These are phyloP conservation scores for Inonotus obliquus DNA, from an alignment of 1,284 basidiomycete species.

Conservation along the genomic window DNA sequence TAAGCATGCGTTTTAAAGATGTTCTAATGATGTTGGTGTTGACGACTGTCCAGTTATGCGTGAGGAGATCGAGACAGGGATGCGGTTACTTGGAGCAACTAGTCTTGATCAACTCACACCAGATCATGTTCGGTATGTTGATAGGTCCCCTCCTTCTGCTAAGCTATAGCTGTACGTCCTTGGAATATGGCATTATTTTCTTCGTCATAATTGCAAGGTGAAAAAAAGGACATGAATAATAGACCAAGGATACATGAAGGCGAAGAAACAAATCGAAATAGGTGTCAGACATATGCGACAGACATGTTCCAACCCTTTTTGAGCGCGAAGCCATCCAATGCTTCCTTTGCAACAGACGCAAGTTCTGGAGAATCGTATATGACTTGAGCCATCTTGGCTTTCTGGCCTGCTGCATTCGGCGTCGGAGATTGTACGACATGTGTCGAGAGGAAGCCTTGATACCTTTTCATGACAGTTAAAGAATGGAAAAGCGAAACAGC, in stretches of 20 bases:
- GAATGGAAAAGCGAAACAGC: neutral
- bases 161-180: constrained; percentile 7
- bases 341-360: constrained; percentile 72
- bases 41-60: constrained; percentile 17
- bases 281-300: constrained; percentile 59
- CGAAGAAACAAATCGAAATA: constrained; percentile 1
- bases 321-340: constrained; percentile 72
- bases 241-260: constrained; percentile 8
- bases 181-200: neutral
- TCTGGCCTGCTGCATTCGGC: constrained; percentile 53
- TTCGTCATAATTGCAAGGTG: neutral
- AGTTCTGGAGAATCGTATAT: constrained; percentile 67
- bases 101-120: constrained; percentile 44
- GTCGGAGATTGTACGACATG: constrained; percentile 64
- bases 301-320: constrained; percentile 81
- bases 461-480: too few species aligned
- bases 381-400: constrained; percentile 72
- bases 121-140: constrained; percentile 27
- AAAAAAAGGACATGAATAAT: neutral
- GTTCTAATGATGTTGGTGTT: neutral
- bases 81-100: constrained; percentile 50
- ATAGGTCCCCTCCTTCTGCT: constrained; percentile 3
- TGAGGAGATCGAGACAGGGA: constrained; percentile 47
- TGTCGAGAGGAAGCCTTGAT: constrained; percentile 71
- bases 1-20: neutral